Evolutionary conservation across 371 early-diverging fungal genomes (phyloP).

Genomic region (Mortierella sp.): DNA sequence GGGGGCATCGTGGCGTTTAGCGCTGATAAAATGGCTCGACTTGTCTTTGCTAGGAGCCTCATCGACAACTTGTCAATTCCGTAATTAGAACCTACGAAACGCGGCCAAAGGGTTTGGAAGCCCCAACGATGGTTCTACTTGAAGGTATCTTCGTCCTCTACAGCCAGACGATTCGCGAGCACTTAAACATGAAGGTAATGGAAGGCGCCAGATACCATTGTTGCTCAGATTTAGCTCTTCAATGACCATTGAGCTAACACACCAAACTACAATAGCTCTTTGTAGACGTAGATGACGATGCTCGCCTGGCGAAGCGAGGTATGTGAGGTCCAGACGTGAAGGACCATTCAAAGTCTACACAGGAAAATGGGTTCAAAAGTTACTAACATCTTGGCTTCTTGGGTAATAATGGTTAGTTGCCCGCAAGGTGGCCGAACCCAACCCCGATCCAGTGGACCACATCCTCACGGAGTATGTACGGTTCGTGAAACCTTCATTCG

Average conservation of each 20-base stretch:
- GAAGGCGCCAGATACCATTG: too few relatives aligned
- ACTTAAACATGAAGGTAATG: constrained; percentile 88
- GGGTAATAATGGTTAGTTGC: constrained; percentile 14
- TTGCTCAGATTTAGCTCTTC: constrained; percentile 55
- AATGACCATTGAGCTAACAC: constrained; percentile 38
- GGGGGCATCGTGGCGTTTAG: background rate
- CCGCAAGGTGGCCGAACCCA: constrained; percentile 39
- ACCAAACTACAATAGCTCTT: constrained; percentile 54
- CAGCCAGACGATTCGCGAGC: constrained; percentile 77
- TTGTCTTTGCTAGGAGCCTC: too few relatives aligned
- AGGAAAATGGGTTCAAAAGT: too few relatives aligned
- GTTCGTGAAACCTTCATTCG: constrained; percentile 87
- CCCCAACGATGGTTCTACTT: constrained; percentile 85
- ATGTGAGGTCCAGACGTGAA: background rate
- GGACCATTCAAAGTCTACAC: too few relatives aligned
- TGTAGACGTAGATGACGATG: constrained; percentile 76
- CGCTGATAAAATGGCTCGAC: constrained; percentile 1
- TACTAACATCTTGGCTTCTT: background rate
- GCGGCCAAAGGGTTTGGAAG: constrained; percentile 31
- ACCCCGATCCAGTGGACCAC: constrained; percentile 58
- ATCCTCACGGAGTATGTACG: constrained; percentile 76
- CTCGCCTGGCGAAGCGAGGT: constrained; percentile 67
- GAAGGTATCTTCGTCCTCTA: constrained; percentile 94
- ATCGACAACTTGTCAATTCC: background rate
- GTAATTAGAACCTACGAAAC: constrained; percentile 27